These are phyloP conservation scores for Chlorophyllum brunneum DNA, from an alignment of 768 basidiomycete species.

Conservation along the genomic window DNA sequence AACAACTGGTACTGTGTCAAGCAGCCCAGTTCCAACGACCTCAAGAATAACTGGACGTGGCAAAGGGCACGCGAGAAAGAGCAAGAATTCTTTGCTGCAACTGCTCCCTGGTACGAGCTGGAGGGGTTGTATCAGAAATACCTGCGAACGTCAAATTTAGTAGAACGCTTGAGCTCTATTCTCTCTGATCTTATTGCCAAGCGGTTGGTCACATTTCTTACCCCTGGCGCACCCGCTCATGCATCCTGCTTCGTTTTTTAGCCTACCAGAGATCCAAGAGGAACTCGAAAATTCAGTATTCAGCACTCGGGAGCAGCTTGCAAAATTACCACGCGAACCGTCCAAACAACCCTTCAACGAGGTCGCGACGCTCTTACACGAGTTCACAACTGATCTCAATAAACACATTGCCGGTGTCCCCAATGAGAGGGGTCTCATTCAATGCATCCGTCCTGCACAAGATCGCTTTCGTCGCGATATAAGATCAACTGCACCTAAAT, in stretches of 20 bases:
- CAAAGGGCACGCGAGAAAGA: slow-evolving; percentile 59
- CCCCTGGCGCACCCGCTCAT: slow-evolving; percentile 26
- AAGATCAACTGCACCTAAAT: slow-evolving; percentile 19
- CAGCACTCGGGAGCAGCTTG: slow-evolving; percentile 29
- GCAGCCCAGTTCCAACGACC: slow-evolving; percentile 47
- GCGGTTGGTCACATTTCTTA: slow-evolving; percentile 41
- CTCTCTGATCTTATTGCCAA: slow-evolving; percentile 62
- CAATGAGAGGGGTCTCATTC: slow-evolving; percentile 49
- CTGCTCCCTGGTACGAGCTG: slow-evolving; percentile 51
- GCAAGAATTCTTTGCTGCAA: slow-evolving; percentile 49
- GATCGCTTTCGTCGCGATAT: slow-evolving; percentile 45
- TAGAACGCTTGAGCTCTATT: slow-evolving; percentile 53
- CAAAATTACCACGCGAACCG: slow-evolving; percentile 43
- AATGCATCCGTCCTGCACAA: slow-evolving; percentile 49
- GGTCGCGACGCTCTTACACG: slow-evolving; percentile 42
- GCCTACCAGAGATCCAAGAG: slow-evolving; percentile 59
- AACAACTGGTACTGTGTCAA: slow-evolving; percentile 63
- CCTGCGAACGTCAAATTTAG: slow-evolving; percentile 54
- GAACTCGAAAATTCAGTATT: slow-evolving; percentile 49
- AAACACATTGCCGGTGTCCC: slow-evolving; percentile 50
- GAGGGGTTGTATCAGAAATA: slow-evolving; percentile 47
- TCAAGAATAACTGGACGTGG: slow-evolving; percentile 55
- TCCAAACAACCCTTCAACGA: slow-evolving; percentile 56
- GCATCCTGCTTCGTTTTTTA: slow-evolving; percentile 33
- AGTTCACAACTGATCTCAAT: slow-evolving; percentile 44